Percentiles rank a stretch among this genome's conserved stretches.
Evolutionary conservation across 805 yeast species (phyloP).

Genomic region (Wickerhamomyces chaumierensis): DNA sequence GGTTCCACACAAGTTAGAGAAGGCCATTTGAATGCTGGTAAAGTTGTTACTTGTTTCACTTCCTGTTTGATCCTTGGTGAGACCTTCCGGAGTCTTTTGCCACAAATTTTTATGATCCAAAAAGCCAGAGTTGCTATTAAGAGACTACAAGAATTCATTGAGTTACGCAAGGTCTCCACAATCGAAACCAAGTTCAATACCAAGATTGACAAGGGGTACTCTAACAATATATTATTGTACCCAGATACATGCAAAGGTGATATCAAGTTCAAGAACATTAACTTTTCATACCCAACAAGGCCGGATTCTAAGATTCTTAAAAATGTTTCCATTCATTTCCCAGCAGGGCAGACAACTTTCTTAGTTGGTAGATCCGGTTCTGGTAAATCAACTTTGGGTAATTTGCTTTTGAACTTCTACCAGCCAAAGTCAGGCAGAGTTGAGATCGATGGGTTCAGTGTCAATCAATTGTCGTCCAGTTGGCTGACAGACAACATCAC

Average conservation of each 20-base stretch:
- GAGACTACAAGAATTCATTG: conserved; percentile 33
- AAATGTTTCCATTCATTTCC: conserved; percentile 33
- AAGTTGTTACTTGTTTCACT: conserved; percentile 73
- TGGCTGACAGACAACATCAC: conserved; percentile 59
- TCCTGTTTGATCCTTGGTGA: conserved; percentile 69
- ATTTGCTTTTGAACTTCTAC: conserved; percentile 53
- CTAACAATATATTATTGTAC: conserved; percentile 11
- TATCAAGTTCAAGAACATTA: conserved; percentile 43
- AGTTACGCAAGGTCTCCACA: conserved; percentile 6
- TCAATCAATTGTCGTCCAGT: conserved; percentile 28
- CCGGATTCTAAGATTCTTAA: conserved; percentile 34
- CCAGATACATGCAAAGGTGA: conserved; percentile 31
- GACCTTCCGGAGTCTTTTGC: conserved; percentile 41
- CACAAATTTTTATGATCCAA: conserved; percentile 49
- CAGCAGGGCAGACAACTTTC: conserved; percentile 38
- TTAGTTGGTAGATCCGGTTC: conserved; percentile 85
- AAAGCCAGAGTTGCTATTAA: conserved; percentile 63
- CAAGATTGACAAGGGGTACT: conserved; percentile 4
- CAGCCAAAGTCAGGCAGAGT: conserved; percentile 41
- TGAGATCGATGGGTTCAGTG: conserved; percentile 39
- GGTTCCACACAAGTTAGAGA: conserved; percentile 57
- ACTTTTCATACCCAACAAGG: conserved; percentile 56
- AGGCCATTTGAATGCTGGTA: conserved; percentile 41
- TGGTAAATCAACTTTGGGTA: conserved; percentile 80
- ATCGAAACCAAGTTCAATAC: conserved; percentile 6